Evolutionary conservation across 2,329 filamentous ascomycete species (phyloP).

Genomic region (Scedosporium apiospermum): DNA sequence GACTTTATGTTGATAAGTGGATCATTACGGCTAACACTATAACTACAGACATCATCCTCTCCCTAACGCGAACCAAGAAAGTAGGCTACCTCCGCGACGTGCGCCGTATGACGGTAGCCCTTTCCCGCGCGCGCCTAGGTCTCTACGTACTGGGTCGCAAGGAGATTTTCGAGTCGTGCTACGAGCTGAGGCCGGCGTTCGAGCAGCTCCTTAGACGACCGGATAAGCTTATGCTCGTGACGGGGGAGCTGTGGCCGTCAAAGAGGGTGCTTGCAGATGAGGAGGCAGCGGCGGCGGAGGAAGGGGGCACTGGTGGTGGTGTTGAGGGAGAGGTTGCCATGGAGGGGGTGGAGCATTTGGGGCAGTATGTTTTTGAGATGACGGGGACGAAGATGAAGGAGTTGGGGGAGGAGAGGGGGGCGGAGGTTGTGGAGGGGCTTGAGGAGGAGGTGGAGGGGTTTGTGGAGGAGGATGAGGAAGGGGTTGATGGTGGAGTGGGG

Average conservation of each 20-base stretch:
- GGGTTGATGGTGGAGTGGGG: neutral
- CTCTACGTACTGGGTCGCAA: constrained; percentile 86
- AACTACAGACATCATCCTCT: constrained; percentile 74
- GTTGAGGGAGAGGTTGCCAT: constrained; percentile 58
- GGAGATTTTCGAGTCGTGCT: constrained; percentile 79
- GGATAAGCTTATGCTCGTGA: constrained; percentile 71
- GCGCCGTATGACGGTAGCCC: constrained; percentile 83
- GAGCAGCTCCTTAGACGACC: constrained; percentile 66
- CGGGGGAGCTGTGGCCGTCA: constrained; percentile 78
- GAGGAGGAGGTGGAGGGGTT: constrained; percentile 20
- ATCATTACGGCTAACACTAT: neutral
- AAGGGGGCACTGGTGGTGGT: constrained; percentile 16
- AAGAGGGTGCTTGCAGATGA: constrained; percentile 38
- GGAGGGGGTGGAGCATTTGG: constrained; percentile 87
- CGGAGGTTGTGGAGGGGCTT: constrained; percentile 13
- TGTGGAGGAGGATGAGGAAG: constrained; percentile 9
- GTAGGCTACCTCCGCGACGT: constrained; percentile 92
- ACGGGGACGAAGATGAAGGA: constrained; percentile 54
- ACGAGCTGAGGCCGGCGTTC: constrained; percentile 82
- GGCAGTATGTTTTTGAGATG: constrained; percentile 96
- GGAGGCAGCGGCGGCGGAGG: constrained; percentile 25
- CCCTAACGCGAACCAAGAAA: constrained; percentile 76
- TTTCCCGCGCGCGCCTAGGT: constrained; percentile 84
- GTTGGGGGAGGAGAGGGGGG: constrained; percentile 17
- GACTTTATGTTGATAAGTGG: neutral